Evolutionary conservation across 768 basidiomycete species (phyloP).

Genomic region (Boletellus ananas): DNA sequence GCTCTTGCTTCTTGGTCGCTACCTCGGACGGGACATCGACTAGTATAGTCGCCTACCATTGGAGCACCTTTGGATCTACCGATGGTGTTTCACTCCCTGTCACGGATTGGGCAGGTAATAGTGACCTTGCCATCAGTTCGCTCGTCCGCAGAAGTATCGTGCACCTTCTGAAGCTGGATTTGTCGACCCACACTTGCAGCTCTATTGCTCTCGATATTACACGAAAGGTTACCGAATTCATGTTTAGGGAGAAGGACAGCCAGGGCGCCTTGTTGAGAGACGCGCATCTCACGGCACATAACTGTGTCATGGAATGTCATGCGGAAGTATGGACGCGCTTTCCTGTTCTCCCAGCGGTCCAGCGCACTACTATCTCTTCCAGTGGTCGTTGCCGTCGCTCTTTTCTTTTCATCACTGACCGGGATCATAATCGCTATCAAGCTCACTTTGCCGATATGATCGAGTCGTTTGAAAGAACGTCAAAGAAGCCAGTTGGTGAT

Average conservation of each 20-base stretch:
- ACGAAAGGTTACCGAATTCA: conserved; percentile 53
- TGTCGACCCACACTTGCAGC: conserved; percentile 26
- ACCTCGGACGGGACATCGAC: conserved; percentile 18
- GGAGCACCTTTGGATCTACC: conserved; percentile 54
- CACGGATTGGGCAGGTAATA: conserved; percentile 23
- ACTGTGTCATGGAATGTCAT: conserved; percentile 51
- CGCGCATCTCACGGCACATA: conserved; percentile 35
- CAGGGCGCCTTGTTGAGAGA: conserved; percentile 18
- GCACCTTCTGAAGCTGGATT: conserved; percentile 44
- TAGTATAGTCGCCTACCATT: conserved; percentile 45
- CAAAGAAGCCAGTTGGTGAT: conserved; percentile 50
- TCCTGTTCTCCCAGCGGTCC: conserved; percentile 51
- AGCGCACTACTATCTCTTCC: conserved; percentile 40
- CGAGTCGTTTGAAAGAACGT: conserved; percentile 43
- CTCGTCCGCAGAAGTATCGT: conserved; percentile 39
- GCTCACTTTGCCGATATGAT: conserved; percentile 46
- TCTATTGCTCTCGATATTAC: conserved; percentile 54
- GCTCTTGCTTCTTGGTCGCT: conserved; percentile 45
- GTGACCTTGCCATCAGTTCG: conserved; percentile 39
- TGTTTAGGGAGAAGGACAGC: conserved; percentile 45
- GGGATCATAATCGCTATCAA: conserved; percentile 32
- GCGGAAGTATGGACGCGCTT: conserved; percentile 58
- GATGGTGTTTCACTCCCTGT: conserved; percentile 41
- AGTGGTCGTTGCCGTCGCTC: conserved; percentile 29
- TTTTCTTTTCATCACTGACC: conserved; percentile 43